A percentile compares a stretch with the other conserved stretches of the same genome.
phyloP scores from a whole-genome alignment of 192 early-diverging fungal genomes.

The Obelidium mucronatum region DNA sequence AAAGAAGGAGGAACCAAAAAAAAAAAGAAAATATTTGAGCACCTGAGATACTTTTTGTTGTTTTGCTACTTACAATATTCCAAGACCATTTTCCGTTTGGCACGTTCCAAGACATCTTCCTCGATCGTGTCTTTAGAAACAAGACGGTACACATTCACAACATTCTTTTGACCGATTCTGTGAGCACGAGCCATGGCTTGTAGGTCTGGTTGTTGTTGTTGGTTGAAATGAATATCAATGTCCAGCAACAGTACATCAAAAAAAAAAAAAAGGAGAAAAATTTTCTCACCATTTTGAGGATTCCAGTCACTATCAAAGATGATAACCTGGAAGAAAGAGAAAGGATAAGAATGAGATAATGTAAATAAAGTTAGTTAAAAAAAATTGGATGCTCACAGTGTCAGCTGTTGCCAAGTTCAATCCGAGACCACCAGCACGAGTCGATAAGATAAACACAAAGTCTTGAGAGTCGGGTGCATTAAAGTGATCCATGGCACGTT shows the following conservation, averaged over 20 bases:
- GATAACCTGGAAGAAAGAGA: too few relatives aligned
- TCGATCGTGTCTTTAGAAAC: constrained; percentile 98
- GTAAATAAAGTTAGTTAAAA: not conserved
- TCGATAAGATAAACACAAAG: constrained; percentile 97
- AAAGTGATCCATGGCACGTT: constrained; percentile 96
- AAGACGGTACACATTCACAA: constrained; percentile 97
- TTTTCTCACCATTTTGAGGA: constrained; percentile 79
- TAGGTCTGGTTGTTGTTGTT: constrained; percentile 61
- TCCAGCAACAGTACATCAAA: not conserved
- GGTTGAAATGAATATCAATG: constrained; percentile 3
- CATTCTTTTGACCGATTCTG: constrained; percentile 97
- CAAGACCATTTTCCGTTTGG: constrained; percentile 99
- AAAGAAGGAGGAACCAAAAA: not conserved
- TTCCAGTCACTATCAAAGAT: constrained; percentile 90
- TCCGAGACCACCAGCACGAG: constrained; percentile 95
- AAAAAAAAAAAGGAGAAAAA: constrained; percentile 34
- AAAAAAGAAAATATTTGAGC: not conserved
- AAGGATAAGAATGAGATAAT: not conserved
- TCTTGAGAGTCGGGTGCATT: constrained; percentile 93
- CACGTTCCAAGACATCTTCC: constrained; percentile 97
- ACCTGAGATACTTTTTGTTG: not conserved
- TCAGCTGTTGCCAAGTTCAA: constrained; percentile 97
- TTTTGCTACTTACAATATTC: constrained; percentile 80
- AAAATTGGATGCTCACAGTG: constrained; percentile 80
- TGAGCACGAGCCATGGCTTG: constrained; percentile 99